Percentiles rank a stretch among this genome's conserved stretches.
Evolutionary conservation across 2,329 filamentous ascomycete genomes (phyloP).

Genomic region (Aspergillus spinulosporus): DNA sequence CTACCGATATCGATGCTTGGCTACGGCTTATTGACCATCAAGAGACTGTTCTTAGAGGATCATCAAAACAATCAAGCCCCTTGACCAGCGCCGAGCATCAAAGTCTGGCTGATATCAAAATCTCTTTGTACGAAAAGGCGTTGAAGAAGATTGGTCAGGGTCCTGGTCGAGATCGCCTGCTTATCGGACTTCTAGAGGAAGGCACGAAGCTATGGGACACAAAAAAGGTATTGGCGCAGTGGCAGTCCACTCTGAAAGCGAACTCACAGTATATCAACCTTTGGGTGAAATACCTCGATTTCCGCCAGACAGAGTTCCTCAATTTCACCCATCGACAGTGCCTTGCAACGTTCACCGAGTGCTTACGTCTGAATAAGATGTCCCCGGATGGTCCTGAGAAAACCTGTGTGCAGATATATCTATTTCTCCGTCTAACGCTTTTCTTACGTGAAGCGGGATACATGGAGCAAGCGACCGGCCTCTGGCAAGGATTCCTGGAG

Average conservation of each 20-base stretch:
- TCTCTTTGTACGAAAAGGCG: slow-evolving; percentile 78
- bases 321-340: slow-evolving; percentile 69
- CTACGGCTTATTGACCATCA: slow-evolving; percentile 79
- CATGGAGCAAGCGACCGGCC: slow-evolving; percentile 70
- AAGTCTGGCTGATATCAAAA: slow-evolving; percentile 74
- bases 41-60: slow-evolving; percentile 61
- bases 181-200: slow-evolving; percentile 71
- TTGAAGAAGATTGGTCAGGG: slow-evolving; percentile 56
- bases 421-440: slow-evolving; percentile 71
- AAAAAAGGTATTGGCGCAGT: slow-evolving; percentile 62
- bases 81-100: slow-evolving; percentile 62
- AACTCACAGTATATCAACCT: slow-evolving; percentile 61
- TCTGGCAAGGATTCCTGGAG: slow-evolving; percentile 83
- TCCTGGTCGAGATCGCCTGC: slow-evolving; percentile 58
- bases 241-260: slow-evolving; percentile 61
- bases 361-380: slow-evolving; percentile 49
- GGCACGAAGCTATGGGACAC: slow-evolving; percentile 72
- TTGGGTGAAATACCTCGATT: slow-evolving; percentile 74
- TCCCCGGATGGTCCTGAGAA: slow-evolving; percentile 25
- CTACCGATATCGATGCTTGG: slow-evolving; percentile 71
- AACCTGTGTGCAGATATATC: slow-evolving; percentile 58
- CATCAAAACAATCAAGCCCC: slow-evolving; percentile 34
- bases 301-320: slow-evolving; percentile 65
- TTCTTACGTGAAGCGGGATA: slow-evolving; percentile 78
- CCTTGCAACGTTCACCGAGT: slow-evolving; percentile 60